Evolutionary conservation across 768 basidiomycete species (phyloP).

Genomic region (Xerocomus potaroensis): DNA sequence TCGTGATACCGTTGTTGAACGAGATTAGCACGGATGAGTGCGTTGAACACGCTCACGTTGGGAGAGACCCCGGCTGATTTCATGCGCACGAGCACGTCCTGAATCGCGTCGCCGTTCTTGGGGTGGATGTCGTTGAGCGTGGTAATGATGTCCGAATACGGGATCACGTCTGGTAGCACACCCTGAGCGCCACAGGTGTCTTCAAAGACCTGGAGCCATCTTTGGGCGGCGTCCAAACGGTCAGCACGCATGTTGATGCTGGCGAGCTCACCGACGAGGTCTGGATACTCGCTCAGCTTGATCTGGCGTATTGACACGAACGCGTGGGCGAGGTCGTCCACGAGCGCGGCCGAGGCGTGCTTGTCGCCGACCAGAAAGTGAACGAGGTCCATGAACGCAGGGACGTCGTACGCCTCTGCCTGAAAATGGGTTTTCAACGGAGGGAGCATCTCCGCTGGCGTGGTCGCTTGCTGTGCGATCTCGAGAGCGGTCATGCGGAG

Average conservation of each 20-base stretch:
- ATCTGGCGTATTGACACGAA: constrained; percentile 18
- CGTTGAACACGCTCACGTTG: constrained; percentile 43
- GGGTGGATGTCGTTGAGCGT: constrained; percentile 32
- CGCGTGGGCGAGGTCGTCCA: constrained; percentile 21
- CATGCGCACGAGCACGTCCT: constrained; percentile 39
- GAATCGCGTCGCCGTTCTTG: constrained; percentile 28
- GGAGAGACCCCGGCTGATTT: constrained; percentile 33
- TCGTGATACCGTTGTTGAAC: constrained; percentile 28
- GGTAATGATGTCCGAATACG: constrained; percentile 39
- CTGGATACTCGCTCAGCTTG: constrained; percentile 26
- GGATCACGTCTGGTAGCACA: constrained; percentile 14
- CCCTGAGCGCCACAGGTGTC: constrained; percentile 17
- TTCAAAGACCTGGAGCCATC: constrained; percentile 28
- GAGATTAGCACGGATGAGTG: constrained; percentile 41
- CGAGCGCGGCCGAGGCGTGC: constrained; percentile 8
- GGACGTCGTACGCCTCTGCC: constrained; percentile 14
- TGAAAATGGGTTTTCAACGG: constrained; percentile 15
- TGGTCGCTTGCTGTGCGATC: constrained; percentile 13
- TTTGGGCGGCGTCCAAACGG: constrained; percentile 27
- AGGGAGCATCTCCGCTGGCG: neutral
- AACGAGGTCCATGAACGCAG: constrained; percentile 27
- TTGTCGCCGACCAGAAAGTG: constrained; percentile 16
- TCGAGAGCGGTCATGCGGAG: constrained; percentile 39
- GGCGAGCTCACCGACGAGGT: constrained; percentile 36
- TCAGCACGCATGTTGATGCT: constrained; percentile 34